Evolutionary conservation across 148 eudicot genomes (phyloP).

Genomic region (Silene latifolia): DNA sequence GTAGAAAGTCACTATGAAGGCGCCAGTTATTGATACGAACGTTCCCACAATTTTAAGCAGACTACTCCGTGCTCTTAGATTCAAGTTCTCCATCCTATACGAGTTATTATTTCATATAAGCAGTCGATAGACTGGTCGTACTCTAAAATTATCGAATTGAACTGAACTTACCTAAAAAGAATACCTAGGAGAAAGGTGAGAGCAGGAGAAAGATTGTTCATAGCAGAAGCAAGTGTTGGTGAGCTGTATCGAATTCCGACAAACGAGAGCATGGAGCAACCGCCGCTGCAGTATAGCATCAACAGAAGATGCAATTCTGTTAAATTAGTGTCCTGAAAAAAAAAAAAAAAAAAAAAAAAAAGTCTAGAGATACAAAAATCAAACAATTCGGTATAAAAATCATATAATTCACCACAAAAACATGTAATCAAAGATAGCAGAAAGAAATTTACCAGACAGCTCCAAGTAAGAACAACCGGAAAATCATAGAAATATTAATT

Average conservation of each 20-base stretch:
- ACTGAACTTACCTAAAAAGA: background rate
- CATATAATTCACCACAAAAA: background rate
- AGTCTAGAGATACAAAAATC: too few relatives aligned
- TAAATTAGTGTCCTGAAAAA: too few relatives aligned
- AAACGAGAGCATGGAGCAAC: slow-evolving; percentile 25
- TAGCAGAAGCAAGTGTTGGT: slow-evolving; percentile 35
- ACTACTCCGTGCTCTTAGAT: slow-evolving; percentile 33
- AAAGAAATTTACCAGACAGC: slow-evolving; percentile 5
- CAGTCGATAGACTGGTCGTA: too few relatives aligned
- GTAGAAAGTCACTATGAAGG: slow-evolving; percentile 39
- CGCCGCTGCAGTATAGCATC: slow-evolving; percentile 19
- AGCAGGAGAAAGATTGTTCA: slow-evolving; percentile 31
- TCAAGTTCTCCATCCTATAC: slow-evolving; percentile 42
- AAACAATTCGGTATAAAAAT: background rate
- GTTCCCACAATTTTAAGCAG: slow-evolving; percentile 37
- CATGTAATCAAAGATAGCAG: background rate
- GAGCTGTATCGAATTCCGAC: slow-evolving; percentile 30
- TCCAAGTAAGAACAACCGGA: slow-evolving; percentile 25
- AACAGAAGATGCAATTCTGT: too few relatives aligned
- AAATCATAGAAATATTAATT: slow-evolving; percentile 6
- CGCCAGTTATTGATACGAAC: slow-evolving; percentile 39
- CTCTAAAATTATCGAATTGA: too few relatives aligned
- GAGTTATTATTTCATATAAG: background rate
- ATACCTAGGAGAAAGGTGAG: slow-evolving; percentile 26
- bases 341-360: too few relatives aligned